These are phyloP conservation scores for Phytophthora fragariaefolia DNA, from an alignment of 352 stramenopile species.

Conservation along the genomic window DNA sequence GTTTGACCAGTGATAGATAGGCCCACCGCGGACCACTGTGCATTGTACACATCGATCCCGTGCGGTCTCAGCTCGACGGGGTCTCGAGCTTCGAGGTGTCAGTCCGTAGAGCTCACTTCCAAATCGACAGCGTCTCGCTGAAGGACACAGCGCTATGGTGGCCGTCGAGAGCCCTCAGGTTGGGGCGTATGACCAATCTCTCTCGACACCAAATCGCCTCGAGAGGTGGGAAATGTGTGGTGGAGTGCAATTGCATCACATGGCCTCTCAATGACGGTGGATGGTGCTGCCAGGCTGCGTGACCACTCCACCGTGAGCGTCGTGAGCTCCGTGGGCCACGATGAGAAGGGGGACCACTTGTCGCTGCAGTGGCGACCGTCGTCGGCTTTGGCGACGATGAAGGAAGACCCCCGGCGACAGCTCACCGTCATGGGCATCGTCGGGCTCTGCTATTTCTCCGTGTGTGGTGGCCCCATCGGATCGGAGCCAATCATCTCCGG, in stretches of 20 bases:
- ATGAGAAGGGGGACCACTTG: slow-evolving; percentile 18
- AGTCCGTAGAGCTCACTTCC: slow-evolving; percentile 16
- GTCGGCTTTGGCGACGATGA: slow-evolving; percentile 36
- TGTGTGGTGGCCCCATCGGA: slow-evolving; percentile 49
- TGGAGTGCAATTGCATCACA: not conserved
- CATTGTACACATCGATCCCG: slow-evolving; percentile 14
- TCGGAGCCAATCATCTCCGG: slow-evolving; percentile 55
- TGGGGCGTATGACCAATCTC: slow-evolving; percentile 32
- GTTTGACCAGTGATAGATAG: slow-evolving; percentile 25
- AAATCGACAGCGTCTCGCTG: slow-evolving; percentile 11
- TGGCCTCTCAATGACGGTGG: slow-evolving; percentile 1
- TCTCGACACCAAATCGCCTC: slow-evolving; percentile 41
- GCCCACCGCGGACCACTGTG: slow-evolving; percentile 1
- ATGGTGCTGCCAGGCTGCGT: slow-evolving; percentile 15
- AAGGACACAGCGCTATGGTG: slow-evolving; percentile 6
- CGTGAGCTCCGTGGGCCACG: slow-evolving; percentile 20
- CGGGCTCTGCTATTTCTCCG: slow-evolving; percentile 62
- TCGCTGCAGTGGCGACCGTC: slow-evolving; percentile 37
- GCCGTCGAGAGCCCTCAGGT: slow-evolving; percentile 31
- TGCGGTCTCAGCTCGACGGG: slow-evolving; percentile 8
- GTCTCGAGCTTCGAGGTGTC: slow-evolving; percentile 2
- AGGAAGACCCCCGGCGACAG: slow-evolving; percentile 48
- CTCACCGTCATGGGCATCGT: slow-evolving; percentile 52
- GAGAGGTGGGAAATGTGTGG: slow-evolving; percentile 34
- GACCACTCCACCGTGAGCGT: slow-evolving; percentile 29